phyloP scores from a whole-genome alignment of 75 land plant species.

The Chamaecyparis obtusa region DNA sequence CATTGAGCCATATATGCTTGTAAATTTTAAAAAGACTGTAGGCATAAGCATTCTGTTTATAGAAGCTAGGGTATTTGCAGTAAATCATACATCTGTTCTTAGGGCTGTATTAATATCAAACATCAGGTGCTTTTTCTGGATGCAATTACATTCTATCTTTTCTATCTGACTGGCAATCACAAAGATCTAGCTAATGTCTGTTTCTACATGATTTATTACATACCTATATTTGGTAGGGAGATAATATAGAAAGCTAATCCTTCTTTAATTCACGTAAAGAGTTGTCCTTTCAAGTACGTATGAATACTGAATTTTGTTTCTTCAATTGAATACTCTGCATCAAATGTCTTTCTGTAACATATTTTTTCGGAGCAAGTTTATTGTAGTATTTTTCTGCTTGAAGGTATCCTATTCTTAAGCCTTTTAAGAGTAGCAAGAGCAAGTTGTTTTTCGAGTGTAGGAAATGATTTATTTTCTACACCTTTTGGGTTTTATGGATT shows the following conservation, averaged over 20 bases:
- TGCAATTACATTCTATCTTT: not conserved
- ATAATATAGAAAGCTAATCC: not conserved
- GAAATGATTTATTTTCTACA: not conserved
- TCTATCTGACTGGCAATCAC: not conserved
- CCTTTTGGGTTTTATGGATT: not conserved
- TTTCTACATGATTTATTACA: not conserved
- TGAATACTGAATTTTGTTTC: not conserved
- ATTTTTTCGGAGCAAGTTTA: not conserved
- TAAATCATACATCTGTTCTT: not conserved
- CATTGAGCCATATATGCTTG: not conserved
- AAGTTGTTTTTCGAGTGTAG: not conserved
- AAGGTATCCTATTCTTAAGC: not conserved
- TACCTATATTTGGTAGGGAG: not conserved
- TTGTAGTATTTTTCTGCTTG: not conserved
- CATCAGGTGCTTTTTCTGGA: not conserved
- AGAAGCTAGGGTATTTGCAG: not conserved
- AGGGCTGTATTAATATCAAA: not conserved
- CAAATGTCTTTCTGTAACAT: not conserved
- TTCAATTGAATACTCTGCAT: not conserved
- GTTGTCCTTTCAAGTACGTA: not conserved
- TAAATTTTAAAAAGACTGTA: not conserved
- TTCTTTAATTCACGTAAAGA: not conserved
- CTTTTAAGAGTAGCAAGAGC: not conserved
- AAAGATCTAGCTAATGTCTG: not conserved
- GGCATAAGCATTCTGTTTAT: not conserved